Evolutionary conservation across 306 rosid genomes (phyloP), one percentile per base, ranked within the genome.

Genomic region (Trifolium pratense): DNA sequence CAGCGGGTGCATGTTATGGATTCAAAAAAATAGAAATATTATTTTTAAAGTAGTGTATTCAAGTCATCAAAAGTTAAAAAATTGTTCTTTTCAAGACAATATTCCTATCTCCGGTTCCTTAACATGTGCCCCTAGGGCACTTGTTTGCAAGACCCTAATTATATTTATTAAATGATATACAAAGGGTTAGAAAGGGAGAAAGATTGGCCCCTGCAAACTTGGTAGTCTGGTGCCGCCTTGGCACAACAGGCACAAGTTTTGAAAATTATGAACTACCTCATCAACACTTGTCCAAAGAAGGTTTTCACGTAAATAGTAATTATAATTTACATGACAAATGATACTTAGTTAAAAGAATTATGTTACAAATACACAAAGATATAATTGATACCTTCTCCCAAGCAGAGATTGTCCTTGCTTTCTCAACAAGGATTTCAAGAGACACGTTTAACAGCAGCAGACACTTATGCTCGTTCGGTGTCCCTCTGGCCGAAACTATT

Each of bases 361-460:
- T 55, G 68, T 29, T 16, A 45, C 18, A 57, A n/a, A 79, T 63
- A 55, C 40, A 29, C 49, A 46, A 42, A 65, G 56, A 39, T 18
- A 51, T 37, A 80, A 49, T 61, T 23, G 56, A 62, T 79, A 91
- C 97, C 98, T 87, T 89, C 74, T 70, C 71, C 97, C 96, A 94
- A 4, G 87, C 88, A 70, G 43, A 70, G 25, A 91, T 88, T 51
- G 39, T 69, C 59, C 85, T 76, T 72, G 96, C 79, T 68, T 91
- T 91, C 26, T 91, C 90, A 21, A 89, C 81, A 17, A 94, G 93
- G 75, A 69, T 7, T 58, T 84, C 94, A 70, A 93, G 90, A 73
- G 85, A 79, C 43, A 42, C 79, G 71, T 76, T 43, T 74, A 74
- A 88, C 84, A 77, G 85, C 63, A 85, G 79, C 68, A 91, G 76